Conservation (phyloP, 179 eudicot genomes). For the Gypsophila paniculata region DNA sequence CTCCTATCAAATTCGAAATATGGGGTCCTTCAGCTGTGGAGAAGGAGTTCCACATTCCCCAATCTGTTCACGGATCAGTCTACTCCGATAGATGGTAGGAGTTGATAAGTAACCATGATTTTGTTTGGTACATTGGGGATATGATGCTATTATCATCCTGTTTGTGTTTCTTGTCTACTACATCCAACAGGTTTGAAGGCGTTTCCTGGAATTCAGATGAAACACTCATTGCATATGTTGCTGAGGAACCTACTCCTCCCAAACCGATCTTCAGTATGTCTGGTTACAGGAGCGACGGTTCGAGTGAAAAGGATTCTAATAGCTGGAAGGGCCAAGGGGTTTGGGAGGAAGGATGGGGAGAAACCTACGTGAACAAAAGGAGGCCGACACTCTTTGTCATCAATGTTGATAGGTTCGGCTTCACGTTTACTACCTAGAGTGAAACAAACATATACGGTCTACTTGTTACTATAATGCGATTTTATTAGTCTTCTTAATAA, state of each 20-base stretch:
- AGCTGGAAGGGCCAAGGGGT: conserved; percentile 94
- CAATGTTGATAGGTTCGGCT: conserved; percentile 51
- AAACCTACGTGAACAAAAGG: conserved; percentile 75
- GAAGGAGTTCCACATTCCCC: conserved; percentile 72
- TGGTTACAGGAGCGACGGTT: conserved; percentile 58
- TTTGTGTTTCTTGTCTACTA: not conserved
- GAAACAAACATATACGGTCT: not conserved
- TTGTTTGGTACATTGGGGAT: not conserved
- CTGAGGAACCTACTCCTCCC: conserved; percentile 70
- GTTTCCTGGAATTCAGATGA: conserved; percentile 87
- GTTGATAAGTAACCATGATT: not conserved
- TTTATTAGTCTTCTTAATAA: not conserved
- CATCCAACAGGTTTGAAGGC: conserved; percentile 74
- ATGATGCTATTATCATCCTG: not conserved
- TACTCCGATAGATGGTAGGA: conserved; percentile 77
- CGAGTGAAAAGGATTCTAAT: conserved; percentile 58
- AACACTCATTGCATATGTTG: conserved; percentile 82
- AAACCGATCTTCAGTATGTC: conserved; percentile 54
- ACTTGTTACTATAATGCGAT: not conserved
- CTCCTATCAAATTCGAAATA: conserved; percentile 73
- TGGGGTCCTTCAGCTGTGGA: conserved; percentile 71
- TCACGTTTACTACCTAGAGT: conserved; percentile 9
- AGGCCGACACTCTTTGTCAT: conserved; percentile 83
- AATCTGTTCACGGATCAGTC: conserved; percentile 72
- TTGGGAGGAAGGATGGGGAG: conserved; percentile 96